Base-by-base conservation (phyloP, 1,284 basidiomycete species). In the Stygiomarasmius scandens region DNA sequence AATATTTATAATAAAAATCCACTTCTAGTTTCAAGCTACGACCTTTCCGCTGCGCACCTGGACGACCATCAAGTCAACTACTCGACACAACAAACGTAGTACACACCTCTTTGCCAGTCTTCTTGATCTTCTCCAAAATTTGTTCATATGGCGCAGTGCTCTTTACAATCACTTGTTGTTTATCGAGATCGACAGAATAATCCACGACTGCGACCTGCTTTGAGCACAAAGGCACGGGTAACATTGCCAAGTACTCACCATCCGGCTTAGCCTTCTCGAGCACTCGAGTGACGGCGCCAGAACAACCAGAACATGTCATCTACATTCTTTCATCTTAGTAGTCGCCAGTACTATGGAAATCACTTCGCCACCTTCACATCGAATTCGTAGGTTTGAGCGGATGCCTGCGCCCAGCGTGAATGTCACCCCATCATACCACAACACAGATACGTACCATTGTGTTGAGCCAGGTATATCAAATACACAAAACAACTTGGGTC, bases 251-350 rank as follows among this genome's bases (percentile, higher is more conserved):
- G 24, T 20, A 16, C 24, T 11, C 68, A 86, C 90, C 89, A 45
- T 86, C 78, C 1, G 79, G 71, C 73, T 89, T 90, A 3, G 86
- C 80, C 72, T 86, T 92, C 60, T 81, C 76, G 45, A 95, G 77
- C 11, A 87, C 92, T 34, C 90, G 84, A 23, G 76, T 79, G 53
- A 95, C 81, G 36, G 93, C 93, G 20, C 87, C 86, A 27, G 90
- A 92, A 76, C 92, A 95, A 29, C 93, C 92, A 34, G 72, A 67
- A 74, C 92, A 95, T 34, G 87, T 85, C 92, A 95, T 95, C 88
- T 92, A 61, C 11, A 38, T 24, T 9, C 20, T 46, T 44, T 32
- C 50, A 25, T 52, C n/a, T 22, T 50, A 32, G 29, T 5, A 32
- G 29, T 23, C 45, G 10, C 22, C 22, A 19, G 23, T 49, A 4